A percentile compares a stretch with the other conserved stretches of the same genome.
These are phyloP conservation scores for Mycena amicta DNA, from an alignment of 768 basidiomycete genomes.

Conservation along the genomic window DNA sequence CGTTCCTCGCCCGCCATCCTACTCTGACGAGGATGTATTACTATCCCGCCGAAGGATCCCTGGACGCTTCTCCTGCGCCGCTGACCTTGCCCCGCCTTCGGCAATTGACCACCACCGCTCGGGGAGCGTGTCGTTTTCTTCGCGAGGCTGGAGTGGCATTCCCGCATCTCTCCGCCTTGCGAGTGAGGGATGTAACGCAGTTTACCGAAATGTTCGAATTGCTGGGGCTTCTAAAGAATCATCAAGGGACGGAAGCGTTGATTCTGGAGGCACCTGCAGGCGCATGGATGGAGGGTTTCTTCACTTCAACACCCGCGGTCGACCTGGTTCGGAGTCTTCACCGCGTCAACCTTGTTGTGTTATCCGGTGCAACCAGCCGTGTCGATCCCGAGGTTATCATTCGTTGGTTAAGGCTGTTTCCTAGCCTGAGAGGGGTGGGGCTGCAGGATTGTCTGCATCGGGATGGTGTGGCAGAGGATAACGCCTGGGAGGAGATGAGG, in stretches of 20 bases:
- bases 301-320: not conserved
- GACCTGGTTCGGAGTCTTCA: not conserved
- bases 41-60: slow-evolving; percentile 12
- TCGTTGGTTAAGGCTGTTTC: slow-evolving; percentile 12
- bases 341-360: slow-evolving; percentile 14
- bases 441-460: slow-evolving; percentile 14
- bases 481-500: not conserved
- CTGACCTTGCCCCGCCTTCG: slow-evolving; percentile 7
- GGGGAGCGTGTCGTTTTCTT: slow-evolving; percentile 6
- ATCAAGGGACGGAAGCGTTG: slow-evolving; percentile 2
- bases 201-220: not conserved
- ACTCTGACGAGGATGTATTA: slow-evolving; percentile 16
- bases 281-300: slow-evolving; percentile 12
- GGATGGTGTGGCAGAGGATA: not conserved
- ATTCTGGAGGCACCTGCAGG: slow-evolving; percentile 17
- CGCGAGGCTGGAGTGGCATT: slow-evolving; percentile 4
- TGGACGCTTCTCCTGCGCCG: slow-evolving; percentile 6
- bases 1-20: slow-evolving; percentile 14
- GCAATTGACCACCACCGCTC: slow-evolving; percentile 15
- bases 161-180: slow-evolving; percentile 8
- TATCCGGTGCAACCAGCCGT: slow-evolving; percentile 9
- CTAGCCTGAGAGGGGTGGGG: slow-evolving; percentile 11
- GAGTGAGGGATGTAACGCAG: slow-evolving; percentile 3
- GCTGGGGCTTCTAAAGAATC: slow-evolving; percentile 5
- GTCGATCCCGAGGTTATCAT: slow-evolving; percentile 7